A percentile compares a stretch with the other conserved stretches of the same genome.
Evolutionary conservation across 768 basidiomycete genomes (phyloP).

Genomic region (Hemileccinum impolitum): DNA sequence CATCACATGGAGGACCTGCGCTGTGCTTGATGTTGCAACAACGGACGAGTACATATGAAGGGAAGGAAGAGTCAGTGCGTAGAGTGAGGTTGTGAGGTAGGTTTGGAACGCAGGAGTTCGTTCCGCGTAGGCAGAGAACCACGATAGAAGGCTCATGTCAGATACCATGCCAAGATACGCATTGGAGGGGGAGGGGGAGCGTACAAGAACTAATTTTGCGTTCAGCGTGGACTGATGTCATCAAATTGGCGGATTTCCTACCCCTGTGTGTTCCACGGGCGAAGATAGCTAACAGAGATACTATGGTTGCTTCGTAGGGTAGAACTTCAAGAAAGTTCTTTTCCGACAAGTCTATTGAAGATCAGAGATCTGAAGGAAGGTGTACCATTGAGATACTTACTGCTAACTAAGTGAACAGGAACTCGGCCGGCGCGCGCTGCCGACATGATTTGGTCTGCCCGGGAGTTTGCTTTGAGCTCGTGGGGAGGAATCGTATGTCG

Average conservation of each 20-base stretch:
- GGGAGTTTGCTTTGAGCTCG: constrained; percentile 55
- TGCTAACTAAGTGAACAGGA: constrained; percentile 72
- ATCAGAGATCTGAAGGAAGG: constrained; percentile 1
- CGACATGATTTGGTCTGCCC: constrained; percentile 64
- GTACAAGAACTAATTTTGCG: constrained; percentile 48
- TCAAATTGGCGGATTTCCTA: constrained; percentile 26
- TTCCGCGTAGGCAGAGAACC: constrained; percentile 58
- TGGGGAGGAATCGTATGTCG: constrained; percentile 63
- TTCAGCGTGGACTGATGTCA: constrained; percentile 2
- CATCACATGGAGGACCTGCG: constrained; percentile 77
- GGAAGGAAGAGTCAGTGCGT: constrained; percentile 58
- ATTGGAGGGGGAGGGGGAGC: constrained; percentile 40
- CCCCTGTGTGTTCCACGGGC: constrained; percentile 72
- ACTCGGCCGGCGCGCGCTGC: constrained; percentile 75
- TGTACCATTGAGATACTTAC: constrained; percentile 40
- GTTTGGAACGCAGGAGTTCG: constrained; percentile 34
- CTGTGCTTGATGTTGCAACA: constrained; percentile 56
- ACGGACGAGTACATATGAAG: constrained; percentile 61
- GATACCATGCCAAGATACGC: constrained; percentile 71
- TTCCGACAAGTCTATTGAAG: constrained; percentile 66
- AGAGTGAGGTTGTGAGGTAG: constrained; percentile 51
- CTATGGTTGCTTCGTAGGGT: constrained; percentile 57
- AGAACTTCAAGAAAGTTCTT: constrained; percentile 74
- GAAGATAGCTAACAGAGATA: constrained; percentile 63
- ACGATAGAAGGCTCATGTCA: constrained; percentile 65